Evolutionary conservation across 2,329 filamentous ascomycete species (phyloP).

Genomic region (Dendrostoma leiphaemia): DNA sequence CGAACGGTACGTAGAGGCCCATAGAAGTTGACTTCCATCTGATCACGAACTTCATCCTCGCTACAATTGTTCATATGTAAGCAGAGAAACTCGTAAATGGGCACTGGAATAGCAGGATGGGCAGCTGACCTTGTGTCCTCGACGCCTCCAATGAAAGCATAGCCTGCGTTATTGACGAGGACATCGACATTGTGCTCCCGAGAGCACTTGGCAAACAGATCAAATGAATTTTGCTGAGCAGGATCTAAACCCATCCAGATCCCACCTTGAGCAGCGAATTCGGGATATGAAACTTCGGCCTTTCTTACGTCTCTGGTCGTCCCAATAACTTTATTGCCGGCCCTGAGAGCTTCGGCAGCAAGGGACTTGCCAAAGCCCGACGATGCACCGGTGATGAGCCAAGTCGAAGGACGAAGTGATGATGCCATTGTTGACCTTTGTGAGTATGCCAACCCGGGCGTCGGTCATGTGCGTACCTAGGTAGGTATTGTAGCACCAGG

Average conservation of each 20-base stretch:
- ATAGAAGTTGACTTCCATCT: slow-evolving; percentile 54
- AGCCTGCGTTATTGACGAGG: slow-evolving; percentile 26
- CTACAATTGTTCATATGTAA: slow-evolving; percentile 17
- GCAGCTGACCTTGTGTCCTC: slow-evolving; percentile 29
- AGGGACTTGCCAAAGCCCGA: slow-evolving; percentile 39
- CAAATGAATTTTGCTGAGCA: slow-evolving; percentile 20
- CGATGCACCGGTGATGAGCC: slow-evolving; percentile 39
- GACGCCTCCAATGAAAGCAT: slow-evolving; percentile 27
- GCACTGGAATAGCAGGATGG: no score
- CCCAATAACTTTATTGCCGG: slow-evolving; percentile 41
- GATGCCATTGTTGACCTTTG: no score
- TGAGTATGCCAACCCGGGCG: no score
- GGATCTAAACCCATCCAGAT: slow-evolving; percentile 27
- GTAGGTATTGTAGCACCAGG: no score
- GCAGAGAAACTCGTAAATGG: no score
- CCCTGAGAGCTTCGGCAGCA: slow-evolving; percentile 31
- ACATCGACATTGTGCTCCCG: slow-evolving; percentile 21
- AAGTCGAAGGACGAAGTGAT: no score
- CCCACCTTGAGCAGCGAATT: slow-evolving; percentile 24
- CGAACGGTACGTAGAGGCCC: slow-evolving; percentile 47
- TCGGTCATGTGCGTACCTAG: no score
- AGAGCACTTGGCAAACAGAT: slow-evolving; percentile 1
- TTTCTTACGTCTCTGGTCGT: slow-evolving; percentile 32
- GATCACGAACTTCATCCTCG: slow-evolving; percentile 32
- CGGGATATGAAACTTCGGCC: slow-evolving; percentile 12